Conservation (phyloP, 441 rosid genomes). For the Populus hybrid region DNA sequence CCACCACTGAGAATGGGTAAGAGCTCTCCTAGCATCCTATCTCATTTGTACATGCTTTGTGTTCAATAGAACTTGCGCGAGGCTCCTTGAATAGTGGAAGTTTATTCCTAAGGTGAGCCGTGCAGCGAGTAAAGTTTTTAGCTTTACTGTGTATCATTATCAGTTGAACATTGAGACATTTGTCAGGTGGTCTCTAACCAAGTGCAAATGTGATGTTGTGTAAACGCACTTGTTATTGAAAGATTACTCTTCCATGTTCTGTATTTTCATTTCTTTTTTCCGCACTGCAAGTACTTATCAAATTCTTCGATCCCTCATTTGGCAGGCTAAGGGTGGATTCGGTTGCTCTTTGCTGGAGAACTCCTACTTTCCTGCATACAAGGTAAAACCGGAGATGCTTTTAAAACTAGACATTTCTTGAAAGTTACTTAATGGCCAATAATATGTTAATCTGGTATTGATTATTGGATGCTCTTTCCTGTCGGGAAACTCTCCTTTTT, state of each 20-base stretch:
- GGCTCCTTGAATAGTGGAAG: background rate
- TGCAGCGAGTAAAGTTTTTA: background rate
- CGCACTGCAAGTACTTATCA: background rate
- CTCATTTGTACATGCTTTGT: background rate
- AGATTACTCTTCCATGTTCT: background rate
- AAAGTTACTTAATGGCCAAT: background rate
- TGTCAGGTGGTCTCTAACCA: too few relatives aligned
- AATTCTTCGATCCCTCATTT: conserved; percentile 15
- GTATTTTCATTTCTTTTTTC: background rate
- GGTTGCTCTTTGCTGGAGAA: conserved; percentile 62
- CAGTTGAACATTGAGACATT: too few relatives aligned
- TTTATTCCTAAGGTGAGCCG: background rate
- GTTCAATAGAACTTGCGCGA: background rate
- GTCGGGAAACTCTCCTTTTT: too few relatives aligned
- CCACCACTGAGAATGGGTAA: conserved; percentile 39
- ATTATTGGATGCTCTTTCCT: background rate
- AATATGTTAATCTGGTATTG: background rate
- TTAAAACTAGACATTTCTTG: background rate
- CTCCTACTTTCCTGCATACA: conserved; percentile 44
- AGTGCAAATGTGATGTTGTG: too few relatives aligned
- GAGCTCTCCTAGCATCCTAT: conserved; percentile 14
- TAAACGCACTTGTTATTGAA: too few relatives aligned
- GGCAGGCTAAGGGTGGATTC: conserved; percentile 52
- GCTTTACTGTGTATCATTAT: too few relatives aligned
- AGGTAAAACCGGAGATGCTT: conserved; percentile 29